Conservation (phyloP, 2,329 filamentous ascomycete genomes). For the Stagonosporopsis chrysanthemi region DNA sequence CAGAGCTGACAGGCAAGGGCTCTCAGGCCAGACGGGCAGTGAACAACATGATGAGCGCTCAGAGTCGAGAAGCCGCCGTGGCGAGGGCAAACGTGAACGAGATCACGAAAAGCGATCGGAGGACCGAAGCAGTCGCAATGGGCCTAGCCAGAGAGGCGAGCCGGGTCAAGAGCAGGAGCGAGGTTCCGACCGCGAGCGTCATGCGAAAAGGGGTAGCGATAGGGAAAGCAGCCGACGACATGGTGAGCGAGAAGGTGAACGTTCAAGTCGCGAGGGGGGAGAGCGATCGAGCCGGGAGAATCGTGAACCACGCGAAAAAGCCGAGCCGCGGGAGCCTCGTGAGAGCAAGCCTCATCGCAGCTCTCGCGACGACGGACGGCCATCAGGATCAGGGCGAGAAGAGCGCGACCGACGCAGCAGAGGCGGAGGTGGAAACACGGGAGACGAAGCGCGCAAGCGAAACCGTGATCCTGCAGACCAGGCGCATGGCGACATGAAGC, state of each 20-base stretch:
- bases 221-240: slow-evolving; percentile 33
- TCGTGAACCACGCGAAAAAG: slow-evolving; percentile 23
- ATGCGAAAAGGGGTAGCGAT: slow-evolving; percentile 39
- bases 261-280: slow-evolving; percentile 22
- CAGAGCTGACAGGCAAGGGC: slow-evolving; percentile 31
- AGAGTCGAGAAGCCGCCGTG: slow-evolving; percentile 38
- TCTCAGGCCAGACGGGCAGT: slow-evolving; percentile 27
- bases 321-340: slow-evolving; percentile 20
- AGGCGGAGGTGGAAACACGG: slow-evolving; percentile 20
- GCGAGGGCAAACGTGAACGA: slow-evolving; percentile 35
- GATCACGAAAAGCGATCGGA: slow-evolving; percentile 38
- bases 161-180: slow-evolving; percentile 34
- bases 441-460: slow-evolving; percentile 35
- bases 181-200: slow-evolving; percentile 36
- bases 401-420: slow-evolving; percentile 36
- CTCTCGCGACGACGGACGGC: slow-evolving; percentile 33
- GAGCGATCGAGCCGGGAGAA: slow-evolving; percentile 16
- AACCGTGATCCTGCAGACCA: slow-evolving; percentile 34
- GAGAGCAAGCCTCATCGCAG: slow-evolving; percentile 34
- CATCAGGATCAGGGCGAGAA: slow-evolving; percentile 35
- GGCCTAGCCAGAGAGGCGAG: slow-evolving; percentile 24
- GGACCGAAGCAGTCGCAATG: slow-evolving; percentile 36
- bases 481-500: slow-evolving; percentile 34
- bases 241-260: slow-evolving; percentile 30
- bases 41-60: slow-evolving; percentile 35